phyloP scores from a whole-genome alignment of 805 yeast genomes.

The Candida adriatica region DNA sequence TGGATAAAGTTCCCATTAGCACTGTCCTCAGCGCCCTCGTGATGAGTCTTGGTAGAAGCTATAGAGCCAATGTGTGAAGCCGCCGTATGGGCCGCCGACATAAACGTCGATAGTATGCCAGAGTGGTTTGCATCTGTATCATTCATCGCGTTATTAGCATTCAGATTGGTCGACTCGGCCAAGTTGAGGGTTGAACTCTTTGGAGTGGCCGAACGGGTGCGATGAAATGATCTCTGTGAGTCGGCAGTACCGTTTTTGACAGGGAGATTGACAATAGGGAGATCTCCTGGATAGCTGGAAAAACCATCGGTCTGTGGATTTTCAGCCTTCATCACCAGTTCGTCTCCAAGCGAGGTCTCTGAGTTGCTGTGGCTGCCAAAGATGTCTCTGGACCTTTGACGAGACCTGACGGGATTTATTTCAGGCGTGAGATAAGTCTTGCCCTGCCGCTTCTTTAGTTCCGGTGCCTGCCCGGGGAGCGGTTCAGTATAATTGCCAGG shows the following conservation, averaged over 20 bases:
- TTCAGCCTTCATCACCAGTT: no score
- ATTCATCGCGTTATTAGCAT: no score
- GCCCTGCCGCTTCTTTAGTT: background rate
- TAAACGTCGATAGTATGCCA: constrained; percentile 37
- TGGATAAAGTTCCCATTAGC: constrained; percentile 25
- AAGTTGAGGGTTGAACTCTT: no score
- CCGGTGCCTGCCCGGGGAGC: background rate
- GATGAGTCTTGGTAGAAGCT: constrained; percentile 3
- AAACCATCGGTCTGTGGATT: no score
- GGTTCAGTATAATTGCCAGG: constrained; percentile 1
- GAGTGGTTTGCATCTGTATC: constrained; percentile 3
- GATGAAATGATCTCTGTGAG: no score
- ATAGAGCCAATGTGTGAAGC: constrained; percentile 22
- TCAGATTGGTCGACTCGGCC: no score
- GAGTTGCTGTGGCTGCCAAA: no score
- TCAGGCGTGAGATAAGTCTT: constrained; percentile 10
- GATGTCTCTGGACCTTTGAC: constrained; percentile 4
- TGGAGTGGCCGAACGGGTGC: no score
- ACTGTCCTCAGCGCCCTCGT: background rate
- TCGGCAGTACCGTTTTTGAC: background rate
- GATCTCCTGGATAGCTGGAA: background rate
- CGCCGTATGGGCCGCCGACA: constrained; percentile 43
- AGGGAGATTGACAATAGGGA: constrained; percentile 1
- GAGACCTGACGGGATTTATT: constrained; percentile 5
- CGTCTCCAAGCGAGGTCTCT: no score